Conservation (phyloP, 306 rosid species). For the Pachyrhizus erosus region DNA sequence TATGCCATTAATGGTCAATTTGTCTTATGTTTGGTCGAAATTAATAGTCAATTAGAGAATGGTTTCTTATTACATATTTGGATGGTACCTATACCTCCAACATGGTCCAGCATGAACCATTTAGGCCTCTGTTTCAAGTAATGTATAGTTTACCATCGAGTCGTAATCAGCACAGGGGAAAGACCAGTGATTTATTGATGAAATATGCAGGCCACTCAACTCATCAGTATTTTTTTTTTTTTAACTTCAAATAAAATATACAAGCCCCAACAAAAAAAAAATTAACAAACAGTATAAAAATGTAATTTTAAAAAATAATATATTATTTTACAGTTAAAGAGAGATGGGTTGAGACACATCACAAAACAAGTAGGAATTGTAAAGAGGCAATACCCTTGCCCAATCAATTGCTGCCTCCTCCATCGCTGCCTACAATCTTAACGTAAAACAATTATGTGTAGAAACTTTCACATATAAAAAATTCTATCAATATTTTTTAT, state of each 20-base stretch:
- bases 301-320: neutral
- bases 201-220: neutral
- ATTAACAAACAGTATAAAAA: neutral
- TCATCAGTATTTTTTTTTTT: neutral
- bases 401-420: too few relatives aligned
- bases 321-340: neutral
- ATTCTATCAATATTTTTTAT: too few relatives aligned
- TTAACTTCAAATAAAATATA: neutral
- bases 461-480: too few relatives aligned
- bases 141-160: neutral
- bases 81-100: neutral
- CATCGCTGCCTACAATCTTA: too few relatives aligned
- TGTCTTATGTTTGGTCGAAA: neutral
- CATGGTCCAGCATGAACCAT: neutral
- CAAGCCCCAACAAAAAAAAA: neutral
- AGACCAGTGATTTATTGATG: neutral
- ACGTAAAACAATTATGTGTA: too few relatives aligned
- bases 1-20: neutral
- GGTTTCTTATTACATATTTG: neutral
- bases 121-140: neutral
- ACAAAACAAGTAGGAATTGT: too few relatives aligned
- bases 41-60: conserved; percentile 4
- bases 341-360: neutral
- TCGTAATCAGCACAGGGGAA: neutral
- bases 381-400: too few relatives aligned